phyloP scores from a whole-genome alignment of 345 rosid species.

The Combretum micranthum region DNA sequence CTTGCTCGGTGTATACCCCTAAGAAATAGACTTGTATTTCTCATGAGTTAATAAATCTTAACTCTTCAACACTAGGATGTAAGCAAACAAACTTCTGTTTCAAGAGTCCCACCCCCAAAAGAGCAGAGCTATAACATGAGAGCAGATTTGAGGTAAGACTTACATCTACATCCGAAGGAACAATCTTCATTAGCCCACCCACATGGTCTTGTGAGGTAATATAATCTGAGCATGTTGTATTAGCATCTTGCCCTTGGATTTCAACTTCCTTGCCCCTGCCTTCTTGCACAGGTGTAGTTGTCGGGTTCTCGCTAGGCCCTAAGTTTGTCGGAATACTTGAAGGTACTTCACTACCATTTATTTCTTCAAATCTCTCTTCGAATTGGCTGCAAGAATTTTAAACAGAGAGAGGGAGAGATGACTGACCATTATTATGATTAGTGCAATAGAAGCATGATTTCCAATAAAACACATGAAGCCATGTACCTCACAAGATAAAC shows the following conservation, averaged over 20 bases:
- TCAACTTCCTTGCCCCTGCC: conserved; percentile 44
- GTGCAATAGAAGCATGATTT: too few species aligned
- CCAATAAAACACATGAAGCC: background rate
- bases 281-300: conserved; percentile 24
- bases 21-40: too few species aligned
- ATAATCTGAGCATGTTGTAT: conserved; percentile 43
- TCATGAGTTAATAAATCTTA: too few species aligned
- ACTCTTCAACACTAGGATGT: too few species aligned
- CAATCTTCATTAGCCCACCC: conserved; percentile 90
- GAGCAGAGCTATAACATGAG: background rate
- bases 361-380: conserved; percentile 86
- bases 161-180: conserved; percentile 83
- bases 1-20: too few species aligned
- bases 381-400: conserved; percentile 47
- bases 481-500: conserved; percentile 91
- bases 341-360: conserved; percentile 52
- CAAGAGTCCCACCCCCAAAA: background rate
- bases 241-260: conserved; percentile 39
- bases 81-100: too few species aligned
- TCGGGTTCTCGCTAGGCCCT: conserved; percentile 36
- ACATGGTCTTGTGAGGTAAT: conserved; percentile 64
- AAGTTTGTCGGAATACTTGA: conserved; percentile 45
- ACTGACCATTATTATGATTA: too few species aligned
- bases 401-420: conserved; percentile 2
- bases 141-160: conserved; percentile 23